These are phyloP conservation scores for Silene conica DNA, from an alignment of 148 eudicot species.

Conservation along the genomic window DNA sequence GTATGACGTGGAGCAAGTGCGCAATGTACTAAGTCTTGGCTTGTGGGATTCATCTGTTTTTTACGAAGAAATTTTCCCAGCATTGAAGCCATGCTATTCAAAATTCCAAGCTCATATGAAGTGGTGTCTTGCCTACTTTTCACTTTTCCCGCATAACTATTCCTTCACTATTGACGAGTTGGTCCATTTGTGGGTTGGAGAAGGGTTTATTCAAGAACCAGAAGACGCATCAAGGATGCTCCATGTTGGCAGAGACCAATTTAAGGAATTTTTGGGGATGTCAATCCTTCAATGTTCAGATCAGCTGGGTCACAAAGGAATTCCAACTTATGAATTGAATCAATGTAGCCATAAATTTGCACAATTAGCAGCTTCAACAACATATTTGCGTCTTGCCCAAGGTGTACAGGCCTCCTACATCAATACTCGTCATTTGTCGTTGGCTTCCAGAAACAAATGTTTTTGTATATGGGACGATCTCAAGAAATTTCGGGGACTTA, in stretches of 20 bases:
- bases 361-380: no score
- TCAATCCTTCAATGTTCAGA: background rate
- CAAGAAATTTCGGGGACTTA: background rate
- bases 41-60: background rate
- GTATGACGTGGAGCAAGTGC: no score
- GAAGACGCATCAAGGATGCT: no score
- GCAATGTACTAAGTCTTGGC: background rate
- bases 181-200: background rate
- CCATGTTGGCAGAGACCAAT: background rate
- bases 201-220: background rate
- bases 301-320: no score
- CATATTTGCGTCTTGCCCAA: no score
- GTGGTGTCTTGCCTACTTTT: background rate
- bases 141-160: background rate
- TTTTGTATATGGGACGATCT: no score
- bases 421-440: no score
- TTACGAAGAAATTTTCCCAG: background rate
- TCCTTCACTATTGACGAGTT: background rate
- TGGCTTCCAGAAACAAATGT: no score
- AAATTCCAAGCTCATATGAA: background rate
- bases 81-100: background rate
- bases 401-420: no score
- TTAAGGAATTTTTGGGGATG: background rate
- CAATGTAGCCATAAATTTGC: no score
- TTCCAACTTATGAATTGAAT: no score